Evolutionary conservation across 441 rosid genomes (phyloP).

Genomic region (Caryocar brasiliense): DNA sequence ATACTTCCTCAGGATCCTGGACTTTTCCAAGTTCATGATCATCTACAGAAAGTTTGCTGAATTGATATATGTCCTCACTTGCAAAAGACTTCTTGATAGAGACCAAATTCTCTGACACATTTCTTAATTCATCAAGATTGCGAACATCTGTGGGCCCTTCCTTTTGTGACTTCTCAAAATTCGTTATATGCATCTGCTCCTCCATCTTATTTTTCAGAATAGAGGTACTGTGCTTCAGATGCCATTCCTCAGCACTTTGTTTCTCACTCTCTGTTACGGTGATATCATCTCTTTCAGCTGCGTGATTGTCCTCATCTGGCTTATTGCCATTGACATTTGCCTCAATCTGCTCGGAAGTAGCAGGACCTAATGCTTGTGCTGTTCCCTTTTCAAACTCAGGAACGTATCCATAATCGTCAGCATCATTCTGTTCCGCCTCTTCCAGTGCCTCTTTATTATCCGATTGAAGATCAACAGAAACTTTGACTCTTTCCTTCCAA

Average conservation of each 20-base stretch:
- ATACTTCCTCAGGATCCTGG: constrained; percentile 35
- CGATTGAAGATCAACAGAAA: constrained; percentile 54
- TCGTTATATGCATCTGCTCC: constrained; percentile 32
- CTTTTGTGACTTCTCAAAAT: constrained; percentile 23
- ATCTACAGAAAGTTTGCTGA: constrained; percentile 37
- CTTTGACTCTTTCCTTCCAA: constrained; percentile 89
- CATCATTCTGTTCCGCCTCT: constrained; percentile 64
- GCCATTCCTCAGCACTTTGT: constrained; percentile 32
- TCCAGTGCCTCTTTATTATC: constrained; percentile 37
- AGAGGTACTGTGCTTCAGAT: constrained; percentile 27
- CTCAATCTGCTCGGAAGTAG: constrained; percentile 75
- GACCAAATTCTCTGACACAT: constrained; percentile 40
- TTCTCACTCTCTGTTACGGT: constrained; percentile 59
- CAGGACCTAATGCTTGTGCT: constrained; percentile 87
- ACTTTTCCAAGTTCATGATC: constrained; percentile 35
- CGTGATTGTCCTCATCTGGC: constrained; percentile 40
- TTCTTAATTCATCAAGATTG: constrained; percentile 25
- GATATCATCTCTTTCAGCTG: constrained; percentile 31
- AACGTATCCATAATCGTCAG: constrained; percentile 70
- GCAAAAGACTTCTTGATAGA: constrained; percentile 40
- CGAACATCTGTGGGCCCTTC: constrained; percentile 27
- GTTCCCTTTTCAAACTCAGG: constrained; percentile 70
- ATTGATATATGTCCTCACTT: constrained; percentile 33
- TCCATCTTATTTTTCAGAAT: constrained; percentile 26
- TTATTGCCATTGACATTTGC: constrained; percentile 34